Evolutionary conservation across 768 basidiomycete genomes (phyloP).

Genomic region (Boletus reticuloceps): DNA sequence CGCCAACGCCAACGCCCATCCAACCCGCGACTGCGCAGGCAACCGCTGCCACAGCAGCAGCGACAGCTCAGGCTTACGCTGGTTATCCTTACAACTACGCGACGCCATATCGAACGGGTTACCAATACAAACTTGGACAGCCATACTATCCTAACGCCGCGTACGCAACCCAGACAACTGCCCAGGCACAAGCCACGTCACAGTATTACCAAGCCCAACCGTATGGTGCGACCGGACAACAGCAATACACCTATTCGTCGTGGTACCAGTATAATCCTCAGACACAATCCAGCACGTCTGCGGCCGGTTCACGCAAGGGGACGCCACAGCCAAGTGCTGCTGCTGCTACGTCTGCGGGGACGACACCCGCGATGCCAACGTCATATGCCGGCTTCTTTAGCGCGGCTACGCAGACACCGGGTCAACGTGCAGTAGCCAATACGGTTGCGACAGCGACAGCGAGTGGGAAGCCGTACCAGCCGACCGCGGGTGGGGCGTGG

Average conservation of each 20-base stretch:
- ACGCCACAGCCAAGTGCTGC: slow-evolving; percentile 42
- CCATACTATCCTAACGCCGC: slow-evolving; percentile 30
- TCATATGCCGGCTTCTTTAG: slow-evolving; percentile 44
- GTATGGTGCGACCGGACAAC: slow-evolving; percentile 35
- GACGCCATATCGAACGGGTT: slow-evolving; percentile 30
- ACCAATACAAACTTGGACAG: slow-evolving; percentile 40
- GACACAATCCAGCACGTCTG: slow-evolving; percentile 17
- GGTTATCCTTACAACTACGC: slow-evolving; percentile 38
- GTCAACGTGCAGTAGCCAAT: slow-evolving; percentile 54
- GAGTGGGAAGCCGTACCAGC: slow-evolving; percentile 31
- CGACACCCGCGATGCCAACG: slow-evolving; percentile 31
- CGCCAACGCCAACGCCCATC: slow-evolving; percentile 36
- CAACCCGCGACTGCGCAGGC: slow-evolving; percentile 23
- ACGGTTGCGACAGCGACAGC: slow-evolving; percentile 39
- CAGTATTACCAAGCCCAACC: slow-evolving; percentile 39
- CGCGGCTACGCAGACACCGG: slow-evolving; percentile 26
- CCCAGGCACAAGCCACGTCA: slow-evolving; percentile 26
- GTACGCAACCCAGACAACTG: slow-evolving; percentile 22
- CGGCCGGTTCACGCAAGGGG: slow-evolving; percentile 37
- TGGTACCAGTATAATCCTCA: slow-evolving; percentile 46
- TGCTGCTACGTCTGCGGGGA: slow-evolving; percentile 17
- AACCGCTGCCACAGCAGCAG: slow-evolving; percentile 20
- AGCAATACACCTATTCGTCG: slow-evolving; percentile 41
- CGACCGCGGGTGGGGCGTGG: slow-evolving; percentile 23
- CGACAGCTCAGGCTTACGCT: slow-evolving; percentile 28